phyloP scores from a whole-genome alignment of 1,284 basidiomycete species.

The Ustilago shanxiensis region DNA sequence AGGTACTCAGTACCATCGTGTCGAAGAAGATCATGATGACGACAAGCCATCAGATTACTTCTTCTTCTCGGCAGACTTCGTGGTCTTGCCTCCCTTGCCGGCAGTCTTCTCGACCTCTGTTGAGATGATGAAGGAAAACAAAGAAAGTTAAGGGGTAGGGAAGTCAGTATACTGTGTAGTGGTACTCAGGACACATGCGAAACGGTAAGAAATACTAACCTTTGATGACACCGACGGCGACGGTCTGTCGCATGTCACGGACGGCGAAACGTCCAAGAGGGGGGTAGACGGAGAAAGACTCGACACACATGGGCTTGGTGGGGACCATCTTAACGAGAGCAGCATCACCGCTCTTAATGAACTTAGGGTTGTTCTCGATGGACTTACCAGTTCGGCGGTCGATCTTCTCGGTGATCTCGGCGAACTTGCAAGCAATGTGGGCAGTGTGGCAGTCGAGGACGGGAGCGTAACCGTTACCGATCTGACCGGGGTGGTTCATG shows the following conservation, averaged over 20 bases:
- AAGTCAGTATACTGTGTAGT: no score
- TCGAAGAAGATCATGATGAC: background rate
- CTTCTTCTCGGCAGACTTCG: conserved; percentile 90
- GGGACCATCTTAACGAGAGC: conserved; percentile 98
- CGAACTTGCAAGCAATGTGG: conserved; percentile 99
- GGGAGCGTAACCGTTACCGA: conserved; percentile 95
- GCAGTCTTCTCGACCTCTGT: conserved; percentile 24
- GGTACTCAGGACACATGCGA: no score
- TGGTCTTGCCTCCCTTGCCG: conserved; percentile 75
- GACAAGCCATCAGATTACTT: conserved; percentile 3
- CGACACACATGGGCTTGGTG: conserved; percentile 97
- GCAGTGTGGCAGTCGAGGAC: conserved; percentile 99
- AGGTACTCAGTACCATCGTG: background rate
- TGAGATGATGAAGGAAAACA: background rate
- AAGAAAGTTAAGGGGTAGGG: no score
- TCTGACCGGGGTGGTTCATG: conserved; percentile 99
- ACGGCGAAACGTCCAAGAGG: conserved; percentile 95
- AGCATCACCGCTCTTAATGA: conserved; percentile 77
- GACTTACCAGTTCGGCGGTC: conserved; percentile 93
- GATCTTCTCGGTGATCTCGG: conserved; percentile 98
- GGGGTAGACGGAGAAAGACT: conserved; percentile 97
- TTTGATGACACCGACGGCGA: conserved; percentile 78
- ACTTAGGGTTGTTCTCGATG: conserved; percentile 89
- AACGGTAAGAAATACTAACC: conserved; percentile 89
- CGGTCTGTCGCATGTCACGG: conserved; percentile 73